Evolutionary conservation across 495 filamentous ascomycete genomes (phyloP).

Genomic region (Annulohypoxylon moriforme): DNA sequence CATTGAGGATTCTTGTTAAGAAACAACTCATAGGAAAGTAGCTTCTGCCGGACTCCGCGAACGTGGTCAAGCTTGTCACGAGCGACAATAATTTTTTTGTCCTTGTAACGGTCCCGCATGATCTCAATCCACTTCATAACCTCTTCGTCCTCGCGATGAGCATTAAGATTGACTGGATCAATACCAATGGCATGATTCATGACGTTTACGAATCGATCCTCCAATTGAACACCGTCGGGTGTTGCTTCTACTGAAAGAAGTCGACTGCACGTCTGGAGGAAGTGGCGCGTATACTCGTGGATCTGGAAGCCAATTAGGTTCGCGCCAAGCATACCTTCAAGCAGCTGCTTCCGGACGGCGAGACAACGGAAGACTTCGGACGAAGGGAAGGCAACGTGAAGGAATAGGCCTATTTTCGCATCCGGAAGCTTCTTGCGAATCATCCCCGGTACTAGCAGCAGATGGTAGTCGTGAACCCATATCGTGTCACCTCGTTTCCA

Average conservation of each 20-base stretch:
- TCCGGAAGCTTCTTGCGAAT: constrained; percentile 86
- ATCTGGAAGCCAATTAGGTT: constrained; percentile 94
- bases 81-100: constrained; percentile 89
- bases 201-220: constrained; percentile 91
- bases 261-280: constrained; percentile 91
- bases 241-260: constrained; percentile 88
- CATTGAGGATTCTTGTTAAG: constrained; percentile 92
- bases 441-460: constrained; percentile 92
- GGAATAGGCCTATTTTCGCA: constrained; percentile 93
- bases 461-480: constrained; percentile 95
- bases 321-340: constrained; percentile 90
- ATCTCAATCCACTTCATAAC: constrained; percentile 81
- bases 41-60: constrained; percentile 89
- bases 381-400: constrained; percentile 94
- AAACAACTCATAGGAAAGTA: constrained; percentile 92
- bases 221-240: constrained; percentile 86
- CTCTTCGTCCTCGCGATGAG: constrained; percentile 75
- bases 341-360: constrained; percentile 81
- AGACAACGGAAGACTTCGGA: constrained; percentile 95
- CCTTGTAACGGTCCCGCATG: constrained; percentile 81
- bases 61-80: constrained; percentile 93
- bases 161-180: constrained; percentile 78
- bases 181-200: constrained; percentile 81
- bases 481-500: constrained; percentile 92
- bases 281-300: constrained; percentile 90